These are phyloP conservation scores for Cladosporium phlei DNA, from an alignment of 2,329 filamentous ascomycete genomes.

Conservation along the genomic window DNA sequence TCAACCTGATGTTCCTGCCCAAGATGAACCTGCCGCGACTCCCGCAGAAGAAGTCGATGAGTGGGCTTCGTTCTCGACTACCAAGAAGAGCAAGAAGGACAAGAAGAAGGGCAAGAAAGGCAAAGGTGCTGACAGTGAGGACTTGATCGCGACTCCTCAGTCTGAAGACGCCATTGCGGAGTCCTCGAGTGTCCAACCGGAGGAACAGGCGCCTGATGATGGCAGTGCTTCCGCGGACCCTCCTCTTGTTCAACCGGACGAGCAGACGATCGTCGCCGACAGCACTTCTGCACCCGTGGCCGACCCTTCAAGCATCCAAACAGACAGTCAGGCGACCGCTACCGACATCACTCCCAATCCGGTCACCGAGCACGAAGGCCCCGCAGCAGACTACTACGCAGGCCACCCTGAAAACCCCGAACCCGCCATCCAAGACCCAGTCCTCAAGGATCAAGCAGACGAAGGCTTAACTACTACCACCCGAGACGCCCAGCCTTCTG, in stretches of 20 bases:
- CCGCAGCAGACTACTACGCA: constrained; percentile 2
- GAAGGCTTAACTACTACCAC: background rate
- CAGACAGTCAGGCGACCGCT: background rate
- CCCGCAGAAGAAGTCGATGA: constrained; percentile 6
- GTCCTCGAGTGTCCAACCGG: background rate
- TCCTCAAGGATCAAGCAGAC: background rate
- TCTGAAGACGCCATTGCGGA: background rate
- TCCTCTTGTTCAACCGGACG: background rate
- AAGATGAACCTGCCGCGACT: background rate
- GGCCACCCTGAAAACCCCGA: background rate
- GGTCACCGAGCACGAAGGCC: background rate
- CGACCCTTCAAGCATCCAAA: background rate
- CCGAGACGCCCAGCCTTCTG: background rate
- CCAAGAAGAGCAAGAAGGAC: constrained; percentile 27
- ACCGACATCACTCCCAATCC: background rate
- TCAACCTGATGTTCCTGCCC: background rate
- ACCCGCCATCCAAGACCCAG: background rate
- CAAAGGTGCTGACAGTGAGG: background rate
- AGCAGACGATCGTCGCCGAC: too few species aligned
- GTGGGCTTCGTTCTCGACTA: constrained; percentile 16
- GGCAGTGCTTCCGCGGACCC: constrained; percentile 1
- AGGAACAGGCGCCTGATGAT: background rate
- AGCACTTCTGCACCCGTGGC: too few species aligned
- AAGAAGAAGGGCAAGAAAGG: constrained; percentile 35
- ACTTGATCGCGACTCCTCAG: background rate